Percentiles rank a stretch among this genome's conserved stretches.
Evolutionary conservation across 257 asterid species (phyloP).

Genomic region (Forsythia viridissima): DNA sequence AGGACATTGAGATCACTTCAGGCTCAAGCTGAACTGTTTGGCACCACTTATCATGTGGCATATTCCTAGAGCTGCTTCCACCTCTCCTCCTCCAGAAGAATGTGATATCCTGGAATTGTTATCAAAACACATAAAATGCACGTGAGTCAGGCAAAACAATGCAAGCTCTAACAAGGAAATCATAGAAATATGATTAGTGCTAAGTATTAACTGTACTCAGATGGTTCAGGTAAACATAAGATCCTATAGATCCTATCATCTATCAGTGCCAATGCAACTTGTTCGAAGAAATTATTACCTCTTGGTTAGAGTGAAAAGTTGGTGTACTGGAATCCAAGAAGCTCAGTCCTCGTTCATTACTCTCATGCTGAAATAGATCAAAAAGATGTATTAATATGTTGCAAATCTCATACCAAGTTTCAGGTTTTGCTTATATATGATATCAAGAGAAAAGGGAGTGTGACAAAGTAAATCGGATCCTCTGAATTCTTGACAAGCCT

Average conservation of each 20-base stretch:
- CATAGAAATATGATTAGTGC: not conserved
- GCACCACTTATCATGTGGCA: slow-evolving; percentile 68
- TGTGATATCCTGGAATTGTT: slow-evolving; percentile 59
- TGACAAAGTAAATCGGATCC: slow-evolving; percentile 7
- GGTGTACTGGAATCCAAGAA: slow-evolving; percentile 56
- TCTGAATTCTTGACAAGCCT: slow-evolving; percentile 15
- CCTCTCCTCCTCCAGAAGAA: slow-evolving; percentile 77
- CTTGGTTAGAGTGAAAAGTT: slow-evolving; percentile 57
- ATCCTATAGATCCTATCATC: not conserved
- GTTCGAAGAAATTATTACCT: slow-evolving; percentile 47
- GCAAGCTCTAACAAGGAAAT: not conserved
- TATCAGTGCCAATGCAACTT: slow-evolving; percentile 1
- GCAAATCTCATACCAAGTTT: slow-evolving; percentile 4
- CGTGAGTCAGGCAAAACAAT: not conserved
- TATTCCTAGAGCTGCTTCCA: slow-evolving; percentile 53
- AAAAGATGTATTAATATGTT: slow-evolving; percentile 6
- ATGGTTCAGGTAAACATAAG: not conserved
- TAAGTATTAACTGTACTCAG: not conserved
- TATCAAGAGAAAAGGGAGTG: not conserved
- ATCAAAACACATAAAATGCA: slow-evolving; percentile 14
- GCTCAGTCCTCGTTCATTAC: slow-evolving; percentile 42
- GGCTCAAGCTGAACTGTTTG: slow-evolving; percentile 80
- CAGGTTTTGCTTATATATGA: slow-evolving; percentile 11
- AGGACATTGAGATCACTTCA: slow-evolving; percentile 70
- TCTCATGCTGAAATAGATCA: slow-evolving; percentile 44